phyloP scores from a whole-genome alignment of 2,329 filamentous ascomycete species.

The Cladophialophora chaetospira region DNA sequence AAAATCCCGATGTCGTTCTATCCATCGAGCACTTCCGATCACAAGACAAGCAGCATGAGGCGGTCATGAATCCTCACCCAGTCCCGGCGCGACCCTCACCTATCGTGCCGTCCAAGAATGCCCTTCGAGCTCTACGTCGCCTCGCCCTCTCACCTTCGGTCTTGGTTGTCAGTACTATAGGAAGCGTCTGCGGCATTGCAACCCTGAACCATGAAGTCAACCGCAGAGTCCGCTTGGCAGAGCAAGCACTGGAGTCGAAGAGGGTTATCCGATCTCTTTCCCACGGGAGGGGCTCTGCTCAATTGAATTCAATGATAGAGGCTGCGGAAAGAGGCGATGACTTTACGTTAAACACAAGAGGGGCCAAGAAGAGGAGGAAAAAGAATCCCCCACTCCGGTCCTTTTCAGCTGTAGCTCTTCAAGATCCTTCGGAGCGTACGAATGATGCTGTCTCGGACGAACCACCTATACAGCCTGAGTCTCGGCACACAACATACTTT shows the following conservation, averaged over 20 bases:
- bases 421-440: conserved; percentile 1
- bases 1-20: not conserved
- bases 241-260: conserved; percentile 49
- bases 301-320: conserved; percentile 46
- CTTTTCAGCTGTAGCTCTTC: conserved; percentile 15
- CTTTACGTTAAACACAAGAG: conserved; percentile 43
- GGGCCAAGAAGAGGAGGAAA: conserved; percentile 32
- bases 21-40: not conserved
- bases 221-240: conserved; percentile 43
- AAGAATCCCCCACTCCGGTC: conserved; percentile 11
- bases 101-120: conserved; percentile 47
- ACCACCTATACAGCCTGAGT: not conserved
- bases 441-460: not conserved
- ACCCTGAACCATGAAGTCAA: conserved; percentile 47
- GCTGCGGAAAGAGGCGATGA: conserved; percentile 49
- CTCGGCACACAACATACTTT: not conserved
- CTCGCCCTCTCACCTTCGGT: conserved; percentile 38
- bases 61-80: conserved; percentile 13
- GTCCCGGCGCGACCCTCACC: conserved; percentile 2
- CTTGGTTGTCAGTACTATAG: conserved; percentile 36
- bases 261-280: conserved; percentile 43
- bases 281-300: conserved; percentile 36
- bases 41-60: not conserved
- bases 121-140: conserved; percentile 45
- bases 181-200: conserved; percentile 45